Base-by-base conservation (phyloP, 768 basidiomycete species). In the Collybiopsis confluens region DNA sequence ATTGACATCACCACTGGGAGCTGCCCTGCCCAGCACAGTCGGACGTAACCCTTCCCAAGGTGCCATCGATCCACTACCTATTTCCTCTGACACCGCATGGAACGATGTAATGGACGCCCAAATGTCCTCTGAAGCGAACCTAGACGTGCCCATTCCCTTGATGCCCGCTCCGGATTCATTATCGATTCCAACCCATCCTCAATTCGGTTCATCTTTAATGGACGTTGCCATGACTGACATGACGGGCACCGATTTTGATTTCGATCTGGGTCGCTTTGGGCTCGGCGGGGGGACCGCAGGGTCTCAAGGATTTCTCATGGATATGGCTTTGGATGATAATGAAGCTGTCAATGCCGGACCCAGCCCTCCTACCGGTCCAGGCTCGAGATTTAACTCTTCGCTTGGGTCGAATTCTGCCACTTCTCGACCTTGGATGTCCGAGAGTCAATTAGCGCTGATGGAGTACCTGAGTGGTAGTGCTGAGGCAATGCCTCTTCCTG, bases 401-500 rank as follows among this genome's bases (percentile, higher is more conserved):
- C 52, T 52, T 3, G 23, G n/a, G 11, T 23, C 36, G 30, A 45
- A 20, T n/a, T 30, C 13, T 8, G 11, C 21, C 11, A 13, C n/a
- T 52, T 18, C n/a, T 4, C 38, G 35, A 18, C 40, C 26, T 23
- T 35, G 50, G 43, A 15, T 33, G 18, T 35, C 52, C 35, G 21
- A 48, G 28, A 45, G 30, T 4, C 45, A 50, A 7, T 56, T 56
- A 24, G 57, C 60, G 23, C 55, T 71, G 35, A 63, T 71, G 26
- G 67, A 64, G 33, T 69, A 72, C 49, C 55, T 73, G 30, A 68
- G 65, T 23, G 49, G 44, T n/a, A 56, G 57, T 11, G 48, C 54
- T 42, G 44, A 47, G 28, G 59, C 37, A 27, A 48, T 40, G 41
- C 33, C 23, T 18, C 46, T 24, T 20, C 46, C 45, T 41, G 36